Conservation (phyloP, 495 filamentous ascomycete genomes). For the Filosporella fistucella region DNA sequence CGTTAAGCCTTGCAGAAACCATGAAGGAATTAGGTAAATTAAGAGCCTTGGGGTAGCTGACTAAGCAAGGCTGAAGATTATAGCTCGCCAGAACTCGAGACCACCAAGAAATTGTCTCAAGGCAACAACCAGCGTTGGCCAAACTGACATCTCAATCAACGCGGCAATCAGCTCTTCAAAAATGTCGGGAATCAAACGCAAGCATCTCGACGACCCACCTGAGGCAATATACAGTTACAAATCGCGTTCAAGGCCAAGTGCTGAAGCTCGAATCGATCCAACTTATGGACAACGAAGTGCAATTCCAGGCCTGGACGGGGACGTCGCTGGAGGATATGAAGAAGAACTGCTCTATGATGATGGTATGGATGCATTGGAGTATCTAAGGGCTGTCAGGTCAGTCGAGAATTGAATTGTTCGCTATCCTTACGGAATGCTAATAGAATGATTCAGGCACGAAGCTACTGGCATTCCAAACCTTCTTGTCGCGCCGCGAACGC, state of each 20-base stretch:
- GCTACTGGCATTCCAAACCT: constrained; percentile 32
- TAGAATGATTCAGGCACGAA: constrained; percentile 29
- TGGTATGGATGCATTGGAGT: constrained; percentile 60
- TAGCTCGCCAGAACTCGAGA: too few species aligned
- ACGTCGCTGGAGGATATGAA: constrained; percentile 43
- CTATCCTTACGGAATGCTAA: constrained; percentile 22
- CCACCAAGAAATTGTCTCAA: too few species aligned
- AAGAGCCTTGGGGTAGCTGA: too few species aligned
- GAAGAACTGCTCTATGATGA: constrained; percentile 55
- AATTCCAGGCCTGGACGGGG: constrained; percentile 68
- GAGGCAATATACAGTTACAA: constrained; percentile 11
- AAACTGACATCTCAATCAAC: too few species aligned
- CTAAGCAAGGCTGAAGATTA: too few species aligned
- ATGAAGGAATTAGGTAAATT: too few species aligned
- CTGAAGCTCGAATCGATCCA: constrained; percentile 38
- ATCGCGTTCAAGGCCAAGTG: constrained; percentile 12
- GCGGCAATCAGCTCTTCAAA: too few species aligned
- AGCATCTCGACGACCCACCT: constrained; percentile 6
- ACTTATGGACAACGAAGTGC: constrained; percentile 72
- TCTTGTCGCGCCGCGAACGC: constrained; percentile 28
- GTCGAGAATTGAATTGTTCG: too few species aligned
- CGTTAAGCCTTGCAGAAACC: too few species aligned
- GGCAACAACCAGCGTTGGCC: too few species aligned
- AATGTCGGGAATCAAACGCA: constrained; percentile 21
- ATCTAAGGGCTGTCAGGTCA: constrained; percentile 78